These are phyloP conservation scores for Rhodocollybia butyracea DNA, from an alignment of 768 basidiomycete species.

Conservation along the genomic window DNA sequence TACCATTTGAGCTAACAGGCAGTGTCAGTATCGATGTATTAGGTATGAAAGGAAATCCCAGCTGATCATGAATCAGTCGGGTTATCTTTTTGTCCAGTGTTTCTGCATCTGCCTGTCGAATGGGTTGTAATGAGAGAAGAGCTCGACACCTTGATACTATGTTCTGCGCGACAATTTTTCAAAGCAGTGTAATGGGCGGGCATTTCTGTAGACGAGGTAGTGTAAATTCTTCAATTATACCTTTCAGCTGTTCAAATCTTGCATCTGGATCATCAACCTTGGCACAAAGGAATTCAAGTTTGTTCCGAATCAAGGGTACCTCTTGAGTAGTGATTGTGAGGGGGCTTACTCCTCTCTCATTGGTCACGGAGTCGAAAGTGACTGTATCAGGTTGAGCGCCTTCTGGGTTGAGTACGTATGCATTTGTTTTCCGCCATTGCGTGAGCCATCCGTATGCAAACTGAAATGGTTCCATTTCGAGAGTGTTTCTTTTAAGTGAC, in stretches of 20 bases:
- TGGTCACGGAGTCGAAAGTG: background rate
- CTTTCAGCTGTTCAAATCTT: background rate
- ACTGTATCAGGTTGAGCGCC: background rate
- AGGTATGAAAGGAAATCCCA: conserved; percentile 6
- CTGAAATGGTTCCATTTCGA: conserved; percentile 7
- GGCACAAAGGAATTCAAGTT: background rate
- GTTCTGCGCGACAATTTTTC: conserved; percentile 5
- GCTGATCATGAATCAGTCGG: background rate
- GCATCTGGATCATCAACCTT: conserved; percentile 5
- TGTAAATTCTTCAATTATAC: conserved; percentile 4
- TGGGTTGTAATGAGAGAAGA: conserved; percentile 8
- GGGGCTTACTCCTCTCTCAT: background rate
- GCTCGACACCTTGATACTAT: conserved; percentile 4
- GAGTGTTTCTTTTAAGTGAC: background rate
- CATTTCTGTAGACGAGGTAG: background rate
- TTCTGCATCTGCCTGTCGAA: conserved; percentile 5
- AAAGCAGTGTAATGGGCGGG: conserved; percentile 3
- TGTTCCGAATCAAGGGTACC: background rate
- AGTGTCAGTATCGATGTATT: conserved; percentile 6
- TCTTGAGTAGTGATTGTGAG: background rate
- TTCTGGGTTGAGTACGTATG: background rate
- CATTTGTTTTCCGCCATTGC: background rate
- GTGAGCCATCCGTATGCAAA: conserved; percentile 12
- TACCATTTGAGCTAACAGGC: background rate
- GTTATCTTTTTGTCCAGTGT: conserved; percentile 4